phyloP scores from a whole-genome alignment of 2,329 filamentous ascomycete species.

The Rugonectria rugulosa region DNA sequence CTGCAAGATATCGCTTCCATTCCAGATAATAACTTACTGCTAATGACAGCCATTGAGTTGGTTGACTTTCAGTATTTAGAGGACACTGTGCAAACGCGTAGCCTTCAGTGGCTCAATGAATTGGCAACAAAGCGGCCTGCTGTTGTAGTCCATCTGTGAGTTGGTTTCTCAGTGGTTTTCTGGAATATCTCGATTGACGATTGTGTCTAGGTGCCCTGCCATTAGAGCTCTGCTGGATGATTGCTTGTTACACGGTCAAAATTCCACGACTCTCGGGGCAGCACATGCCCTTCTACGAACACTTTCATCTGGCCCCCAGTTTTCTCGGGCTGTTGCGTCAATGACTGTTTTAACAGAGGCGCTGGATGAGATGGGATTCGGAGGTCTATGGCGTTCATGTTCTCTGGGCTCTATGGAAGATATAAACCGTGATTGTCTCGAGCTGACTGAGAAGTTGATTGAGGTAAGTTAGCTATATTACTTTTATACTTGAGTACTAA shows the following conservation, averaged over 20 bases:
- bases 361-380: slow-evolving; percentile 68
- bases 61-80: slow-evolving; percentile 73
- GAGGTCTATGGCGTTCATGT: slow-evolving; percentile 67
- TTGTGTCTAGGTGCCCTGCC: slow-evolving; percentile 57
- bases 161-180: slow-evolving; percentile 13
- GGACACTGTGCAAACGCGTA: slow-evolving; percentile 66
- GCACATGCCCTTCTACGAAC: slow-evolving; percentile 68
- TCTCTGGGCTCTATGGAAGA: slow-evolving; percentile 55
- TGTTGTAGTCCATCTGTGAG: slow-evolving; percentile 67
- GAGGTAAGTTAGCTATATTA: slow-evolving; percentile 54
- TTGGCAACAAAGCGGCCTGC: slow-evolving; percentile 62
- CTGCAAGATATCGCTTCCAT: slow-evolving; percentile 51
- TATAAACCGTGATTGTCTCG: slow-evolving; percentile 47
- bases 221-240: slow-evolving; percentile 68
- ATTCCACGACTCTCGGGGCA: slow-evolving; percentile 64
- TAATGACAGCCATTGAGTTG: slow-evolving; percentile 69
- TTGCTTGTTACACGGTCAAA: slow-evolving; percentile 69
- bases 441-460: slow-evolving; percentile 66
- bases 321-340: slow-evolving; percentile 56
- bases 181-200: slow-evolving; percentile 2
- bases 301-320: slow-evolving; percentile 62
- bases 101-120: slow-evolving; percentile 65
- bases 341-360: slow-evolving; percentile 58
- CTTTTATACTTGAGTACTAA: too few relatives aligned
- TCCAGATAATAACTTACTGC: slow-evolving; percentile 67